phyloP scores from a whole-genome alignment of 805 yeast species.

The Zygosaccharomyces bailii region DNA sequence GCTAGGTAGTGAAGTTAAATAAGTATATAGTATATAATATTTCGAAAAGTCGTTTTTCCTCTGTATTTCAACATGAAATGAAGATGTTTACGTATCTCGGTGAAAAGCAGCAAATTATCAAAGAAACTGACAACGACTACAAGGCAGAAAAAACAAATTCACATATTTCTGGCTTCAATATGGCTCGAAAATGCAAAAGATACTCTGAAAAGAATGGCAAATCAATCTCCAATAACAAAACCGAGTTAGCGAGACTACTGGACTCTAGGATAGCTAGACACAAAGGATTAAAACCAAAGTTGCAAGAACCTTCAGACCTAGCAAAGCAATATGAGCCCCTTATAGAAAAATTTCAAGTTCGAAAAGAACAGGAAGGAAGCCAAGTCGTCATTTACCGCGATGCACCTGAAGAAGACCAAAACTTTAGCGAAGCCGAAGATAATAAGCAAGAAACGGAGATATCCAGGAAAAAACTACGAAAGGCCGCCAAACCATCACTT shows the following conservation, averaged over 20 bases:
- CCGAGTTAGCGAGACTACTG: conserved; percentile 10
- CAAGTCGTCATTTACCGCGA: conserved; percentile 6
- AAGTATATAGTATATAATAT: no score
- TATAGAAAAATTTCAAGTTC: conserved; percentile 10
- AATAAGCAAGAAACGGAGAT: conserved; percentile 20
- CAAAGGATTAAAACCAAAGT: conserved; percentile 13
- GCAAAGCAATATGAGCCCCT: conserved; percentile 21
- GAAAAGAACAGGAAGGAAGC: conserved; percentile 22
- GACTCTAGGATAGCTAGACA: conserved; percentile 8
- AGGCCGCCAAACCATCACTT: conserved; percentile 56
- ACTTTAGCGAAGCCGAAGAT: background rate
- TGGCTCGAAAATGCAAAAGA: conserved; percentile 17
- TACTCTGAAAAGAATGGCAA: conserved; percentile 4
- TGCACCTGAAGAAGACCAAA: conserved; percentile 13
- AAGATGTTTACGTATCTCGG: no score
- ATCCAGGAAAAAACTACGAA: conserved; percentile 49
- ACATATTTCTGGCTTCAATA: conserved; percentile 5
- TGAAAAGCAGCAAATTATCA: no score
- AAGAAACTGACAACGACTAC: no score
- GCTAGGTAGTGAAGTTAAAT: no score
- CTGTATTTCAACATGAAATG: no score
- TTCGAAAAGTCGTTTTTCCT: no score
- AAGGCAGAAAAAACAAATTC: no score
- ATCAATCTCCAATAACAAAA: conserved; percentile 3
- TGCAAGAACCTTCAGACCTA: conserved; percentile 15